Conservation (phyloP, 202 grass and related monocot species). For the Digitaria exilis region DNA sequence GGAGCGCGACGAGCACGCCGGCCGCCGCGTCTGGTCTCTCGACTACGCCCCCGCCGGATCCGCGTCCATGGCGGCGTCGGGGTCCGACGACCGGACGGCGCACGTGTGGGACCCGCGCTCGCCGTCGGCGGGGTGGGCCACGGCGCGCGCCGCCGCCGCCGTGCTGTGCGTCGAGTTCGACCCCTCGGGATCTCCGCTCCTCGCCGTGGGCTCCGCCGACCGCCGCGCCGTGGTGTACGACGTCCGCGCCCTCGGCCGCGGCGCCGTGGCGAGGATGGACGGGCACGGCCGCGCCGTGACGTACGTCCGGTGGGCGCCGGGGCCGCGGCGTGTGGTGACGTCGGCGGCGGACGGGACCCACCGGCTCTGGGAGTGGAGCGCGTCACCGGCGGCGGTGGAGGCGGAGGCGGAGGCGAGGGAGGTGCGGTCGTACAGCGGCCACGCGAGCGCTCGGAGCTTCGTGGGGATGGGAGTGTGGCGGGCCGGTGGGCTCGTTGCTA, state of each 20-base stretch:
- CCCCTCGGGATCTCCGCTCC: constrained; percentile 60
- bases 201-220: constrained; percentile 77
- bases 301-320: constrained; percentile 68
- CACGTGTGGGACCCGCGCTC: constrained; percentile 79
- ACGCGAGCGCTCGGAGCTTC: constrained; percentile 78
- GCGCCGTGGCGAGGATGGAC: constrained; percentile 54
- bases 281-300: constrained; percentile 73
- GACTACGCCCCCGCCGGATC: constrained; percentile 60
- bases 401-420: constrained; percentile 15
- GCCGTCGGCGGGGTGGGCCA: constrained; percentile 31
- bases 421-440: constrained; percentile 76
- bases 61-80: constrained; percentile 64
- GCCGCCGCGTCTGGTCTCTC: constrained; percentile 78
- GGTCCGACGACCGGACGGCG: constrained; percentile 78
- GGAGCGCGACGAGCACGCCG: constrained; percentile 91
- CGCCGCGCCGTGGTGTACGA: constrained; percentile 72
- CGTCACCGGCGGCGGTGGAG: background rate
- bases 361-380: constrained; percentile 66
- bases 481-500: constrained; percentile 55
- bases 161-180: constrained; percentile 92
- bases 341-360: constrained; percentile 79
- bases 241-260: constrained; percentile 61
- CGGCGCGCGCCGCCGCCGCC: constrained; percentile 42
- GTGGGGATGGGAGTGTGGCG: constrained; percentile 91
- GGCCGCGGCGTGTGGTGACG: constrained; percentile 57